Conservation (phyloP, 495 filamentous ascomycete genomes). For the Penicillium steckii region DNA sequence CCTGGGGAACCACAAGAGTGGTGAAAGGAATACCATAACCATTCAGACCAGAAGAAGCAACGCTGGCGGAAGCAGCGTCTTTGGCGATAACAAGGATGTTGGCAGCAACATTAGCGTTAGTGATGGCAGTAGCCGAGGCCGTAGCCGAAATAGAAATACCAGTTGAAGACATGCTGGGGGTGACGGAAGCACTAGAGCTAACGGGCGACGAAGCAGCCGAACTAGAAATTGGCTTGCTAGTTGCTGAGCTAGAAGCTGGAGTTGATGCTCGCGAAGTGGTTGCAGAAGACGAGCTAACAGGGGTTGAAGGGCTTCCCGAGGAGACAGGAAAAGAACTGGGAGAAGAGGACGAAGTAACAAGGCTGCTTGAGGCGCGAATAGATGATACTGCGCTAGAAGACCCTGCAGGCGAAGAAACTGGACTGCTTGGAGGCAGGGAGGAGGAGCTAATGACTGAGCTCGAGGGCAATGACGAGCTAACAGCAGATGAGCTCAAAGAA, state of each 20-base stretch:
- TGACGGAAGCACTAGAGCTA: slow-evolving; percentile 15
- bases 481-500: not conserved
- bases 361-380: not conserved
- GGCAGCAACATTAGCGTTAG: slow-evolving; percentile 29
- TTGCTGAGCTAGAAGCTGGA: slow-evolving; percentile 3
- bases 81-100: slow-evolving; percentile 60
- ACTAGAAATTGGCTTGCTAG: not conserved
- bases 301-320: not conserved
- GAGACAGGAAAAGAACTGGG: slow-evolving; percentile 3
- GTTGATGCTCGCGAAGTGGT: not conserved
- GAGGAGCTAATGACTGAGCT: not conserved
- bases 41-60: slow-evolving; percentile 54
- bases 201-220: slow-evolving; percentile 6
- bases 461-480: not conserved
- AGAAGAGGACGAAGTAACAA: not conserved
- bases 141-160: slow-evolving; percentile 17
- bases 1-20: slow-evolving; percentile 51
- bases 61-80: slow-evolving; percentile 43
- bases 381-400: slow-evolving; percentile 3
- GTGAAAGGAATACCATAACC: slow-evolving; percentile 62
- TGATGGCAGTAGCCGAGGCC: slow-evolving; percentile 21
- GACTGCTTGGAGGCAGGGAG: not conserved
- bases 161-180: slow-evolving; percentile 28
- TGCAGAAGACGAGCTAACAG: not conserved
- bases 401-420: not conserved